Base-by-base conservation (phyloP, 208 protist genomes). In the Endotrypanum monterogeii region DNA sequence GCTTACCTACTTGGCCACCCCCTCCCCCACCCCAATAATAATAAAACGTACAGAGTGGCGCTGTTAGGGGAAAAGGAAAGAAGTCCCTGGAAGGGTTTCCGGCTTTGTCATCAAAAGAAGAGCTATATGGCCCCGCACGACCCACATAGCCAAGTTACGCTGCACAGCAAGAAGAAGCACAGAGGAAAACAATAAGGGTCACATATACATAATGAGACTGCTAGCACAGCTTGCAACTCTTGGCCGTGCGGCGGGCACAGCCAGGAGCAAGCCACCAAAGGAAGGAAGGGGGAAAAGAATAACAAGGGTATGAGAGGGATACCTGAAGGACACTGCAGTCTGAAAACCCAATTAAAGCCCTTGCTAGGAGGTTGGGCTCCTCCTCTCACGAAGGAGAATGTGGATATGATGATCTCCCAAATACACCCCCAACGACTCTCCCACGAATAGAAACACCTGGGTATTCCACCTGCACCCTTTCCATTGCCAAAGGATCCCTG, bases 221-320 rank as follows among this genome's bases (percentile, higher is more conserved):
- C 37, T 66, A 58, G 39, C 66, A 32, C 46, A 39, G 39, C 30
- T 67, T 58, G 30, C 48, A 60, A n/a, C 51, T 5, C 18, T 28
- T 56, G 28, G 8, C 25, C 25, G 16, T 48, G 48, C 20, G 41
- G 18, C 39, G 35, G 23, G 18, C 14, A 58, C 30, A 57, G 46
- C 23, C 30, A 71, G 1, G 12, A 18, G 58, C 35, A 23, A 23
- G 37, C 44, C 58, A 32, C 9, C 46, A 54, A 41, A 44, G n/a
- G 67, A 72, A 55, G 65, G 46, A 54, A 70, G 44, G n/a, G 67
- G 39, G 41, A 71, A 67, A 57, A 44, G n/a, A 23, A 55, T 28
- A 48, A 1, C 3, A 46, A 9, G 7, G 41, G 3, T 3, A 46
- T 3, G 9, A 65, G 32, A 28, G 55, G 18, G 30, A 56, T 30